Percentiles rank a stretch among this genome's conserved stretches.
These are phyloP conservation scores for Backusella australiensis DNA, from an alignment of 192 early-diverging fungal species.

Conservation along the genomic window DNA sequence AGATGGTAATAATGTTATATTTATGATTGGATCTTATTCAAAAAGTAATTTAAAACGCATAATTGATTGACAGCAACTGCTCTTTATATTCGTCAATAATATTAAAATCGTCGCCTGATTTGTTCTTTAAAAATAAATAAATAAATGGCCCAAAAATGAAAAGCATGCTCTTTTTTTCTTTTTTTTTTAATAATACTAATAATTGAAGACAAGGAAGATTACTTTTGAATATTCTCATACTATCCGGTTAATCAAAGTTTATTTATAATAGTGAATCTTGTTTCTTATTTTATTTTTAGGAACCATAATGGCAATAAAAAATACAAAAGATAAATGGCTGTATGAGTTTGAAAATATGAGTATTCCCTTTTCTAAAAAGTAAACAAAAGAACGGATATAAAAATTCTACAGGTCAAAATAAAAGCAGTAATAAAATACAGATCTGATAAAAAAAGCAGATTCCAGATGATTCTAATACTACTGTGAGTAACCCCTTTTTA, in stretches of 20 bases:
- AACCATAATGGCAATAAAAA: background rate
- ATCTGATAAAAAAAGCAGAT: background rate
- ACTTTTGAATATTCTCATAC: background rate
- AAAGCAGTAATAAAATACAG: no score
- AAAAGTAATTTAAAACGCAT: background rate
- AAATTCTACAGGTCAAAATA: no score
- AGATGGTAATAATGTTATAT: background rate
- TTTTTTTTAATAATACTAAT: background rate
- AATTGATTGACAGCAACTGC: background rate
- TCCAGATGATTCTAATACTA: background rate
- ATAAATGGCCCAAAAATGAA: background rate
- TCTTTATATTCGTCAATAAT: background rate
- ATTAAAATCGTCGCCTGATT: background rate
- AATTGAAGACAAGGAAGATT: no score
- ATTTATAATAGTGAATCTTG: no score
- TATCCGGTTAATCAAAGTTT: background rate
- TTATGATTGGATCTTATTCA: background rate
- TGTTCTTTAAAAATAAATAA: background rate
- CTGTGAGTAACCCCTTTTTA: background rate
- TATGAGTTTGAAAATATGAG: background rate
- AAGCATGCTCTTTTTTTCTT: background rate
- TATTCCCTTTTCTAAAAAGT: background rate
- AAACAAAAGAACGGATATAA: no score
- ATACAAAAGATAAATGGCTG: background rate
- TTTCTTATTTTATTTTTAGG: no score